These are phyloP conservation scores for Apiospora saccharicola DNA, from an alignment of 2,329 filamentous ascomycete genomes.

Conservation along the genomic window DNA sequence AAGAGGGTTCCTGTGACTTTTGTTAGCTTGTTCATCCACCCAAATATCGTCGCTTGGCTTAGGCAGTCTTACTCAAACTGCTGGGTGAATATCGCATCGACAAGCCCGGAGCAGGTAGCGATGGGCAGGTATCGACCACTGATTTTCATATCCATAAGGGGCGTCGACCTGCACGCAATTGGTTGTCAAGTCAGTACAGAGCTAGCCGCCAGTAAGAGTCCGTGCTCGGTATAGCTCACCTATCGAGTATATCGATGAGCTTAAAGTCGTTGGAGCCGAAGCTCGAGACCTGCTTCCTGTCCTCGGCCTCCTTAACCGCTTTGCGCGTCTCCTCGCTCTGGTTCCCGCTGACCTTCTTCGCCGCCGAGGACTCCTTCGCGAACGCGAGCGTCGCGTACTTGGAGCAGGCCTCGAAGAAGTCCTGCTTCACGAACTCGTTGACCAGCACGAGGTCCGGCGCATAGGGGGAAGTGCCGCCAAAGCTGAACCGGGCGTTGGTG, in stretches of 20 bases:
- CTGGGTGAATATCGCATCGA: constrained; percentile 39
- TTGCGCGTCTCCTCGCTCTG: constrained; percentile 33
- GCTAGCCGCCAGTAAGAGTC: too few relatives aligned
- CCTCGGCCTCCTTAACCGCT: constrained; percentile 37
- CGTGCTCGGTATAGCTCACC: constrained; percentile 30
- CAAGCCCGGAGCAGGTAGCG: constrained; percentile 37
- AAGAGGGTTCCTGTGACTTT: constrained; percentile 38
- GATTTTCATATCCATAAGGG: constrained; percentile 37
- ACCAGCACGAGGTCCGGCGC: constrained; percentile 69
- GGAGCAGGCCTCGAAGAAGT: constrained; percentile 59
- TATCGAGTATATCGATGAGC: constrained; percentile 37
- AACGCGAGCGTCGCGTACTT: constrained; percentile 44
- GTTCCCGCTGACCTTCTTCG: constrained; percentile 32
- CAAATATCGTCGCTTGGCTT: too few relatives aligned
- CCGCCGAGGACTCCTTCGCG: constrained; percentile 28
- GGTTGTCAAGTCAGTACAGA: neutral
- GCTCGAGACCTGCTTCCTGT: constrained; percentile 35
- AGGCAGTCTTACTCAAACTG: constrained; percentile 33
- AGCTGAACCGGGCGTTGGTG: constrained; percentile 60
- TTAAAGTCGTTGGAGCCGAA: constrained; percentile 37
- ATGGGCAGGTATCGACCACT: constrained; percentile 39
- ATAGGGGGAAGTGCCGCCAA: constrained; percentile 65
- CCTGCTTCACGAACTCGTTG: constrained; percentile 67
- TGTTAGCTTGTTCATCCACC: neutral
- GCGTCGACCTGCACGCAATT: constrained; percentile 32